Percentiles rank a stretch among this genome's conserved stretches.
Evolutionary conservation across 371 early-diverging fungal genomes (phyloP).

Genomic region (Mortierella sp.): DNA sequence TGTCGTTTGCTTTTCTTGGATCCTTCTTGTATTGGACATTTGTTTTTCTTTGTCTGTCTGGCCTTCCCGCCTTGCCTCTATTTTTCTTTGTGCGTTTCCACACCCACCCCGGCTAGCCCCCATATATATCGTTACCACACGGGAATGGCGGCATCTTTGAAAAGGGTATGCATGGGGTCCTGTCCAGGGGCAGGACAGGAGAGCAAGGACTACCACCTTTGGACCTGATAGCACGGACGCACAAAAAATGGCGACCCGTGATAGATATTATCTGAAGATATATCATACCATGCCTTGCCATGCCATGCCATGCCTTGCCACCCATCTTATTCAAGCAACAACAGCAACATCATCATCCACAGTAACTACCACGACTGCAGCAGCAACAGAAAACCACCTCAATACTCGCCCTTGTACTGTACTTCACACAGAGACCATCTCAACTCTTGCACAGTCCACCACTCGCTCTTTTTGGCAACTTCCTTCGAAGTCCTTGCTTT

Average conservation of each 20-base stretch:
- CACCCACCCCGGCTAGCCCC: not conserved
- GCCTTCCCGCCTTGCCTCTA: not conserved
- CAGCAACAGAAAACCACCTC: not conserved
- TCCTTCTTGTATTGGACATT: not conserved
- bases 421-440: not conserved
- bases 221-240: slow-evolving; percentile 3
- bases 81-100: not conserved
- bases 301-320: not conserved
- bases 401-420: not conserved
- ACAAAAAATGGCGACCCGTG: not conserved
- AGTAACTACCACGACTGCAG: not conserved
- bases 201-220: not conserved
- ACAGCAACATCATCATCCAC: not conserved
- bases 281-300: not conserved
- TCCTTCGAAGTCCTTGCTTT: not conserved
- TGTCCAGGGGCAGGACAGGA: not conserved
- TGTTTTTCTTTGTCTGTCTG: not conserved
- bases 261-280: not conserved
- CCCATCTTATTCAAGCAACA: not conserved
- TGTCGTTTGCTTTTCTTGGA: no score
- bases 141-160: not conserved
- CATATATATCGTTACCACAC: not conserved
- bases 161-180: not conserved
- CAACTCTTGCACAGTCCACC: not conserved
- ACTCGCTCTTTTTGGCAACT: not conserved